Evolutionary conservation across 1,284 basidiomycete genomes (phyloP).

Genomic region (Pterulicium gracile): DNA sequence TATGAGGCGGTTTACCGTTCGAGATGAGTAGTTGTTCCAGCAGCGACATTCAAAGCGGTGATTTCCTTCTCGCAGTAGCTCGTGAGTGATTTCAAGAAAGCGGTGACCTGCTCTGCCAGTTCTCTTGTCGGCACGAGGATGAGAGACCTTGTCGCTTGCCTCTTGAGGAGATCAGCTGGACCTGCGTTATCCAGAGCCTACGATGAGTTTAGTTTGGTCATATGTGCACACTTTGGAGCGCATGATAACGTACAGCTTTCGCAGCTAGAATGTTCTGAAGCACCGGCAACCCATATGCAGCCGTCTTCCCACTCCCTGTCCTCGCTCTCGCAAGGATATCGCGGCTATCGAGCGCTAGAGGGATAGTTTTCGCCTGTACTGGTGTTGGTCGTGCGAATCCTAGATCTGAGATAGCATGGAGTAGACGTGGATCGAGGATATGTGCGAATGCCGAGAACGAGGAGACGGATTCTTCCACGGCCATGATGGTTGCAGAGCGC

Average conservation of each 20-base stretch:
- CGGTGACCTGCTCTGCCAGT: slow-evolving; percentile 82
- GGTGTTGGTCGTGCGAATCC: slow-evolving; percentile 78
- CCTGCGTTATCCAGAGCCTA: slow-evolving; percentile 21
- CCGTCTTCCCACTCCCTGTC: slow-evolving; percentile 96
- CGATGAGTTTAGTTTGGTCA: slow-evolving; percentile 4
- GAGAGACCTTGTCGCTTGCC: slow-evolving; percentile 64
- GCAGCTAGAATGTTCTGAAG: slow-evolving; percentile 81
- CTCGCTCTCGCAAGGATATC: slow-evolving; percentile 92
- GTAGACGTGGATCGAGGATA: slow-evolving; percentile 65
- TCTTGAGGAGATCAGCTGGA: slow-evolving; percentile 26
- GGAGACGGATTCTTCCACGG: slow-evolving; percentile 34
- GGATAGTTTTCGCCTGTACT: slow-evolving; percentile 75
- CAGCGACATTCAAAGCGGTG: slow-evolving; percentile 70
- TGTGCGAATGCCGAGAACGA: slow-evolving; percentile 62
- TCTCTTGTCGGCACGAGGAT: slow-evolving; percentile 94
- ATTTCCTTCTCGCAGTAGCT: slow-evolving; percentile 75
- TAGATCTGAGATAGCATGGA: slow-evolving; percentile 72
- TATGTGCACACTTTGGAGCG: not conserved
- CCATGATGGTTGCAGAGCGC: slow-evolving; percentile 17
- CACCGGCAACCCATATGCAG: slow-evolving; percentile 88
- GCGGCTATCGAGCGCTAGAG: slow-evolving; percentile 78
- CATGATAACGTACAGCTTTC: slow-evolving; percentile 47
- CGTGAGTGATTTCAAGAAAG: slow-evolving; percentile 58
- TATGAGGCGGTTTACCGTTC: slow-evolving; percentile 49
- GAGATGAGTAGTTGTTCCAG: slow-evolving; percentile 61